Evolutionary conservation across 2,329 filamentous ascomycete genomes (phyloP), one percentile per base, ranked within the genome.

Genomic region (Bisporella sp.): DNA sequence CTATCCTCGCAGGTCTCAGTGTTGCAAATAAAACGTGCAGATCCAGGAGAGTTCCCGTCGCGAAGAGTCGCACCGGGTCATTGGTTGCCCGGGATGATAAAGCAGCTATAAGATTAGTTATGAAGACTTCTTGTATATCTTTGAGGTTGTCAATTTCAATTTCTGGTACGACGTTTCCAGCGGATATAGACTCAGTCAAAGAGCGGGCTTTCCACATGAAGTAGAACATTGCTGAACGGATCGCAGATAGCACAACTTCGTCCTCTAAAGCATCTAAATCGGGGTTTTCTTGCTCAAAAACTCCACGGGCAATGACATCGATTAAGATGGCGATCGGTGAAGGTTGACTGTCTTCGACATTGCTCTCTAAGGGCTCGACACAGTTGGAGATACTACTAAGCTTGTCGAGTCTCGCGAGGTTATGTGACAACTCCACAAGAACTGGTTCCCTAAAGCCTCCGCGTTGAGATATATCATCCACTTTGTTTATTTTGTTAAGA

Each of bases 161-260:
- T 46, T 80, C 73, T 1, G 80, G 62, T 49, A 89, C 76, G 4
- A 73, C 74, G 41, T 81, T 76, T 30, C 75, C 73, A 7, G 68
- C 61, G 12, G 74, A 70, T 35, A 88, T 67, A 12, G 77, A 68
- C 48, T 75, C 72, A 54, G 75, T 73, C 53, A 89, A 62, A 47
- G 76, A 73, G 48, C 81, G 79, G 28, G 86, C 78, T 64, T 93
- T 92, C 93, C 93, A 99, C 82, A 95, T 89, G 65, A 96, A 95
- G 70, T 96, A 97, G 69, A 95, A 89, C 44, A 90, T 77, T 46
- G 86, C 76, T 2, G 84, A 77, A 57, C 87, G 85, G 61, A 95
- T 86, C 31, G 89, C 85, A 59, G 84, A 85, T 2, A 81, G 75
- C 5, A 89, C 83, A 41, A 93, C 74, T 56, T 88, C 83, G 58